Percentiles rank a stretch among this genome's conserved stretches.
These are phyloP conservation scores for Boletus rubroflammeus DNA, from an alignment of 768 basidiomycete genomes.

Conservation along the genomic window DNA sequence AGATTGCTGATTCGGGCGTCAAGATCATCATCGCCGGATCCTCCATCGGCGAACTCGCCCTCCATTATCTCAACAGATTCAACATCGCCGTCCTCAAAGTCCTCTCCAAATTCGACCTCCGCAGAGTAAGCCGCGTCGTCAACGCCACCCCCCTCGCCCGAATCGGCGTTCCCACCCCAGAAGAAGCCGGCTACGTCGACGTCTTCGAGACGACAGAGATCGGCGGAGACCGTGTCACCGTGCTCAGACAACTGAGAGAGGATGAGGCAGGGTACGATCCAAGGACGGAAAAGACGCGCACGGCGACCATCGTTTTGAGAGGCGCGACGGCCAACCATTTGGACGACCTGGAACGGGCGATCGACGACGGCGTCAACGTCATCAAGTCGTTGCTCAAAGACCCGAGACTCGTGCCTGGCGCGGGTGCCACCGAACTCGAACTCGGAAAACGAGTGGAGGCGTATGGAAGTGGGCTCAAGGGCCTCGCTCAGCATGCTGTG, in stretches of 20 bases:
- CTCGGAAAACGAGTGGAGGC: conserved; percentile 79
- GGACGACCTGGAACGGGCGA: conserved; percentile 93
- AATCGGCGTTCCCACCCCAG: conserved; percentile 91
- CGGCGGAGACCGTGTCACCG: conserved; percentile 96
- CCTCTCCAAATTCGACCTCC: conserved; percentile 95
- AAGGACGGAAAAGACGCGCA: conserved; percentile 70
- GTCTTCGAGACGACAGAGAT: conserved; percentile 95
- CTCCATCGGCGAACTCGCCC: conserved; percentile 88
- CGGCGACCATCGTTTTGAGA: conserved; percentile 91
- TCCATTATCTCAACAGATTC: conserved; percentile 94
- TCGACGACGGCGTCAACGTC: conserved; percentile 96
- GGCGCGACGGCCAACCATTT: conserved; percentile 93
- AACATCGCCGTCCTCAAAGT: conserved; percentile 96
- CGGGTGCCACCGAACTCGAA: conserved; percentile 92
- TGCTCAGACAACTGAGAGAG: conserved; percentile 75
- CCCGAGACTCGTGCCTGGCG: conserved; percentile 84
- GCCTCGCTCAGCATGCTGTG: conserved; percentile 90
- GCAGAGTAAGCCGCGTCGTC: conserved; percentile 90
- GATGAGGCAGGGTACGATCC: conserved; percentile 64
- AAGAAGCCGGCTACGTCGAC: conserved; percentile 93
- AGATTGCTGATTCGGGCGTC: conserved; percentile 94
- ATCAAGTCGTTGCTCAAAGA: conserved; percentile 93
- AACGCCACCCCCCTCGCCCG: conserved; percentile 95
- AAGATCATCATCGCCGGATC: conserved; percentile 93
- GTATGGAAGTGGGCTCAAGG: conserved; percentile 86